Evolutionary conservation across 352 stramenopile genomes (phyloP).

Genomic region (Phytophthora cryptogea): DNA sequence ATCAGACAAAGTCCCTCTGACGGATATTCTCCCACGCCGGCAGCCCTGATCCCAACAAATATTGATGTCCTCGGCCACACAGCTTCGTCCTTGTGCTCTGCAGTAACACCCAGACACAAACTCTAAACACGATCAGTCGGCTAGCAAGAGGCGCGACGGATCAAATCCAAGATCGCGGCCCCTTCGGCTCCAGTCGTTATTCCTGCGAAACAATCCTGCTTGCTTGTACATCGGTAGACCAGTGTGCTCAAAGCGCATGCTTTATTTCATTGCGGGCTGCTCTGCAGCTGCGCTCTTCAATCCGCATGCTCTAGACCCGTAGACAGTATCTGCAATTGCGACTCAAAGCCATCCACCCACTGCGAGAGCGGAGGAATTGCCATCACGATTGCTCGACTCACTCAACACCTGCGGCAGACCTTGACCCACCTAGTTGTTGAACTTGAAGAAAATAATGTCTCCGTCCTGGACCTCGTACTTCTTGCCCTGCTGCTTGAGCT

Average conservation of each 20-base stretch:
- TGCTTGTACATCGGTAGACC: conserved; percentile 12
- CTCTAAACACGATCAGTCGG: not conserved
- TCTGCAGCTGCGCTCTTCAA: conserved; percentile 24
- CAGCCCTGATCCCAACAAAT: too few relatives aligned
- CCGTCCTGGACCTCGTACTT: conserved; percentile 91
- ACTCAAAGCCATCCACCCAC: conserved; percentile 94
- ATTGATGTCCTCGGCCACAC: not conserved
- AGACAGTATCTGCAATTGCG: conserved; percentile 91
- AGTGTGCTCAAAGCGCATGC: conserved; percentile 35
- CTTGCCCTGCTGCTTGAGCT: conserved; percentile 91
- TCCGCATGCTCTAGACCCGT: conserved; percentile 28
- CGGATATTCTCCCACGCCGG: not conserved
- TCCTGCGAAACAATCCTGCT: conserved; percentile 6
- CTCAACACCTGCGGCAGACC: conserved; percentile 23
- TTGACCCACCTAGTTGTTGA: conserved; percentile 85
- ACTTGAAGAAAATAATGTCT: conserved; percentile 93
- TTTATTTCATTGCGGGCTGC: conserved; percentile 37
- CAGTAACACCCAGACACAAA: not conserved
- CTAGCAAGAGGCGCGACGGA: conserved; percentile 38
- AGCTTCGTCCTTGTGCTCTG: not conserved
- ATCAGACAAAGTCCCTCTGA: not conserved
- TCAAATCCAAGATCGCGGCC: conserved; percentile 31
- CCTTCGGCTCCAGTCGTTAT: conserved; percentile 21
- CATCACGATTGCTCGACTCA: conserved; percentile 14
- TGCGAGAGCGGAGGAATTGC: conserved; percentile 24